A percentile compares a stretch with the other conserved stretches of the same genome.
Evolutionary conservation across 768 basidiomycete species (phyloP).

Genomic region (Gymnopilus junonius): DNA sequence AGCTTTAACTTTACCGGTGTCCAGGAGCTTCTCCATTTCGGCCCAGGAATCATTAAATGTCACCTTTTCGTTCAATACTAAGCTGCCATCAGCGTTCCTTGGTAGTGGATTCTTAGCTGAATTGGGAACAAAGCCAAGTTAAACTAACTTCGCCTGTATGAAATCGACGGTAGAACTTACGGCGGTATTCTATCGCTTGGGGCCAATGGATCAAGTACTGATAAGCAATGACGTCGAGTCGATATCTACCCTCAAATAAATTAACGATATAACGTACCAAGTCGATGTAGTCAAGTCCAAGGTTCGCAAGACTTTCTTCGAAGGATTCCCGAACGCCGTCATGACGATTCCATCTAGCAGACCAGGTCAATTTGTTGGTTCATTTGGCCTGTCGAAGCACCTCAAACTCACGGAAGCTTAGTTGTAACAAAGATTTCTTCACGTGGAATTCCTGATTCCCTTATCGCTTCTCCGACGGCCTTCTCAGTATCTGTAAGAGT

Average conservation of each 20-base stretch:
- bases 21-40: constrained; percentile 52
- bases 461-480: constrained; percentile 47
- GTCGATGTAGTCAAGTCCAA: constrained; percentile 53
- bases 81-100: constrained; percentile 38
- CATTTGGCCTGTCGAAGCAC: background rate
- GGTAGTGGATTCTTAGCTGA: constrained; percentile 21
- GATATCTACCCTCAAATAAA: background rate
- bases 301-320: constrained; percentile 41
- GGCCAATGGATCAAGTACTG: constrained; percentile 61
- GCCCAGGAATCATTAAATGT: constrained; percentile 52
- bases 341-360: constrained; percentile 41
- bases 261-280: constrained; percentile 30
- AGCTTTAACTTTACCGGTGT: constrained; percentile 49
- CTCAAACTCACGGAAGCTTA: constrained; percentile 43
- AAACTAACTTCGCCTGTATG: background rate
- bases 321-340: constrained; percentile 42
- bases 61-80: constrained; percentile 32
- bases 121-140: background rate
- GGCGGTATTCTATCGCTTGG: constrained; percentile 36
- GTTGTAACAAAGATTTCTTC: constrained; percentile 54
- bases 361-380: background rate
- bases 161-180: constrained; percentile 13
- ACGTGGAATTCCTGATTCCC: constrained; percentile 51
- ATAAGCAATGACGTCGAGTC: background rate
- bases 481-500: constrained; percentile 36